Evolutionary conservation across 768 basidiomycete genomes (phyloP).

Genomic region (Vararia minispora): DNA sequence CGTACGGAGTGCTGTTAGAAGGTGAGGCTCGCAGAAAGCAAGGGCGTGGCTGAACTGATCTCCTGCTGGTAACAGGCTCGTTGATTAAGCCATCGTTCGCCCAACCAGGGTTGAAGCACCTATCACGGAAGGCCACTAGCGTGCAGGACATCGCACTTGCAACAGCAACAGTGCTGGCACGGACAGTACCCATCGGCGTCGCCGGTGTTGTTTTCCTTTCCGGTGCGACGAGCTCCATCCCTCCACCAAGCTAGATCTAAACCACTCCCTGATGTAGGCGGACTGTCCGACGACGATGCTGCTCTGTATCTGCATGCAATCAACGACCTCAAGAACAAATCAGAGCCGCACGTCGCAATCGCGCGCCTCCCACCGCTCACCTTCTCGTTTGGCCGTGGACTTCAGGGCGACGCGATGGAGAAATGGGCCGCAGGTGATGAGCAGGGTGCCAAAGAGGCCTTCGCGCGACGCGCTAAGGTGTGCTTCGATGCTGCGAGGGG

Average conservation of each 20-base stretch:
- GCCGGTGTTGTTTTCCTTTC: constrained; percentile 41
- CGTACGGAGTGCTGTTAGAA: constrained; percentile 38
- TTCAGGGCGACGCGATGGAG: constrained; percentile 39
- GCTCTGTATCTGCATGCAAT: constrained; percentile 30
- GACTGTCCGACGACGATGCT: constrained; percentile 29
- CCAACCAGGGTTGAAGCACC: constrained; percentile 34
- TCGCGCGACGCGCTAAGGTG: constrained; percentile 31
- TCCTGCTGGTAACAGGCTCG: constrained; percentile 22
- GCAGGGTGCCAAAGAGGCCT: constrained; percentile 25
- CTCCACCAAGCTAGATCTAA: neutral
- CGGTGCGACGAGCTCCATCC: constrained; percentile 21
- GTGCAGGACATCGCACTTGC: constrained; percentile 34
- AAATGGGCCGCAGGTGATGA: constrained; percentile 37
- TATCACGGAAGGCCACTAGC: constrained; percentile 25
- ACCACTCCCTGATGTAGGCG: constrained; percentile 22
- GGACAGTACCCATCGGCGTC: constrained; percentile 33
- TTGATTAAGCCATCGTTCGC: constrained; percentile 43
- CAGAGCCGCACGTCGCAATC: constrained; percentile 24
- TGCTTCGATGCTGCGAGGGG: constrained; percentile 33
- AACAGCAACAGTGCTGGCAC: constrained; percentile 32
- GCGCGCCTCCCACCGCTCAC: constrained; percentile 31
- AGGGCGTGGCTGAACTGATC: neutral
- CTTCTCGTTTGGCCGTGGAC: constrained; percentile 39
- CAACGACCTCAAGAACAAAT: constrained; percentile 27
- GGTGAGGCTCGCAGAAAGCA: constrained; percentile 21